Evolutionary conservation across 805 yeast species (phyloP), one percentile per base, ranked within the genome.

Genomic region (Pichia thaimueangensis): DNA sequence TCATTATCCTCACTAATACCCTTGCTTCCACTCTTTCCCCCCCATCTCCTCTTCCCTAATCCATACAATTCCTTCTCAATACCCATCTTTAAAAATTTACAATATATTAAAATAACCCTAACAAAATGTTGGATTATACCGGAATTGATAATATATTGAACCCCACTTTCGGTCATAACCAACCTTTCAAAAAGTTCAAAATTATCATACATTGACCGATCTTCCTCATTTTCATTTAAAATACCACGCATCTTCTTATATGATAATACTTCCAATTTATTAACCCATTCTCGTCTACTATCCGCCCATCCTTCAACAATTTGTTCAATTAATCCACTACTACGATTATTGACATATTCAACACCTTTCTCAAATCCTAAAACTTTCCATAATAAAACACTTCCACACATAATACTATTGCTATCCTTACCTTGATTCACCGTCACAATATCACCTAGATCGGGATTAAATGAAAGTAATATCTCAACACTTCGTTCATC

Each of bases 41-140:
- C 9, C 24, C 30, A 12, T 17, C 19, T 36, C 39, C 39, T 25
- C 5, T 2, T 28, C 4, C 39, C 39, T 17, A 36, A 19, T n/a
- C 41, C 41, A 30, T 37, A 37, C 29, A 37, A 16, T 11, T 37
- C 41, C 19, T 30, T 20, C 22, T 37, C 41, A 30, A 30, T 11
- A n/a, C 41, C 41, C 16, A 37, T 12, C 29, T n/a, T 23, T 10
- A 37, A 5, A 22, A 37, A 30, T 15, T 30, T 30, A n/a, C 33
- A 16, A 15, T 37, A 37, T 9, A 37, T 37, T 10, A 37, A 12
- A 8, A 30, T 16, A 11, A 37, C 35, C 11, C 35, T 17, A 6
- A 37, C 41, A 37, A 37, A 37, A 37, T 37, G 41, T 20, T 30
- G 35, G 22, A 37, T 37, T n/a, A 37, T 37, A 12, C 41, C 41